A percentile compares a stretch with the other conserved stretches of the same genome.
Evolutionary conservation across 2,329 filamentous ascomycete genomes (phyloP).

Genomic region (Coleophoma cylindrospora): DNA sequence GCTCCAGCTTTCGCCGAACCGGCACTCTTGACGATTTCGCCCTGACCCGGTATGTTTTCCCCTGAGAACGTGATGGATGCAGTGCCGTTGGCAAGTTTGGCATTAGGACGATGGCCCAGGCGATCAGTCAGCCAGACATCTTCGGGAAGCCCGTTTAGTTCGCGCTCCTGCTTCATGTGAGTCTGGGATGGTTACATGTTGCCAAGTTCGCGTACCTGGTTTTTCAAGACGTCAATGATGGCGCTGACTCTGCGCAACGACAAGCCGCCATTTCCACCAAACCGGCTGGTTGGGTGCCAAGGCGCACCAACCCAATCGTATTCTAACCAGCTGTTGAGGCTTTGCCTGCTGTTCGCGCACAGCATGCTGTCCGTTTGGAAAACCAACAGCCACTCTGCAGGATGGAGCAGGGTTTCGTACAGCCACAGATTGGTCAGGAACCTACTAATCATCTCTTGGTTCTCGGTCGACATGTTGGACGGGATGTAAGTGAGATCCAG

Average conservation of each 20-base stretch:
- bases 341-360: conserved; percentile 42
- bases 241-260: conserved; percentile 48
- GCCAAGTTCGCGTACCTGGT: conserved; percentile 26
- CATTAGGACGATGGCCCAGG: conserved; percentile 41
- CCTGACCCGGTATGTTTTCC: conserved; percentile 37
- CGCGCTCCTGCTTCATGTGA: conserved; percentile 29
- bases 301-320: conserved; percentile 36
- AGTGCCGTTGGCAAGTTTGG: conserved; percentile 46
- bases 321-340: conserved; percentile 43
- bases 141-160: conserved; percentile 41
- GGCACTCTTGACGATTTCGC: conserved; percentile 15
- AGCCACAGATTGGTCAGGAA: conserved; percentile 45
- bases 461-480: conserved; percentile 41
- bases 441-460: conserved; percentile 46
- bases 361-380: conserved; percentile 50
- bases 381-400: conserved; percentile 45
- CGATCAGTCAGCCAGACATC: conserved; percentile 52
- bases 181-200: too few relatives aligned
- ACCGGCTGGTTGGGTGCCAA: conserved; percentile 24
- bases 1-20: conserved; percentile 11
- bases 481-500: conserved; percentile 47
- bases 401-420: conserved; percentile 39
- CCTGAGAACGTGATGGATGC: conserved; percentile 45
- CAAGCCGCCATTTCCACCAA: conserved; percentile 27
- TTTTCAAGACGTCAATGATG: conserved; percentile 45